These are phyloP conservation scores for Avicennia marina DNA, from an alignment of 257 asterid genomes.

Conservation along the genomic window DNA sequence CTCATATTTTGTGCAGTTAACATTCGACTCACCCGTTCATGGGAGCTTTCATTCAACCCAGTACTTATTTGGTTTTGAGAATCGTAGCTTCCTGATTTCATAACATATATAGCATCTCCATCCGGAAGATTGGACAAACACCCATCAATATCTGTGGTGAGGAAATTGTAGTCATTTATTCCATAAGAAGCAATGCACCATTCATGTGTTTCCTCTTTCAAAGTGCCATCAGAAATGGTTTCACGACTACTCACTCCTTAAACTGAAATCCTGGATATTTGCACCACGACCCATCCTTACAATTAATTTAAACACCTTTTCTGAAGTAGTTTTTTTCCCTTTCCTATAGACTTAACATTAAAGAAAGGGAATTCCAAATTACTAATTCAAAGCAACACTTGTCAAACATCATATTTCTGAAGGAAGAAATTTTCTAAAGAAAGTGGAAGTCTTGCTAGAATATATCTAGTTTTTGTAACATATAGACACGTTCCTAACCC, in stretches of 20 bases:
- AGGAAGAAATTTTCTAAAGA: too few relatives aligned
- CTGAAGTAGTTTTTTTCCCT: too few relatives aligned
- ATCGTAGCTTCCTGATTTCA: constrained; percentile 73
- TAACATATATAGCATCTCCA: constrained; percentile 58
- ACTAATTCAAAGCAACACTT: too few relatives aligned
- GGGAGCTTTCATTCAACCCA: constrained; percentile 97
- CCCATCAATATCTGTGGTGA: not conserved
- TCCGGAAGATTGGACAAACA: constrained; percentile 41
- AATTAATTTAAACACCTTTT: too few relatives aligned
- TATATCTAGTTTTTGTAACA: too few relatives aligned
- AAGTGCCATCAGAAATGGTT: not conserved
- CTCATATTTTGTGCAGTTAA: constrained; percentile 5
- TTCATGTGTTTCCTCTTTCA: not conserved
- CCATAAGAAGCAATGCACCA: not conserved
- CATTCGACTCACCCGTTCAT: constrained; percentile 63
- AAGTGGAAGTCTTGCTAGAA: too few relatives aligned
- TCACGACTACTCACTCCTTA: not conserved
- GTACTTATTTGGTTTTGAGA: constrained; percentile 76
- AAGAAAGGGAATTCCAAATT: too few relatives aligned
- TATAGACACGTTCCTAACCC: too few relatives aligned
- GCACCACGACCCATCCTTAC: too few relatives aligned
- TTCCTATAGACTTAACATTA: too few relatives aligned
- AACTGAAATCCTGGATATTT: too few relatives aligned
- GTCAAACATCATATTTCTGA: too few relatives aligned
- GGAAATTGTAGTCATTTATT: not conserved